Conservation (phyloP, 768 basidiomycete species). For the Trametes sanguinea region DNA sequence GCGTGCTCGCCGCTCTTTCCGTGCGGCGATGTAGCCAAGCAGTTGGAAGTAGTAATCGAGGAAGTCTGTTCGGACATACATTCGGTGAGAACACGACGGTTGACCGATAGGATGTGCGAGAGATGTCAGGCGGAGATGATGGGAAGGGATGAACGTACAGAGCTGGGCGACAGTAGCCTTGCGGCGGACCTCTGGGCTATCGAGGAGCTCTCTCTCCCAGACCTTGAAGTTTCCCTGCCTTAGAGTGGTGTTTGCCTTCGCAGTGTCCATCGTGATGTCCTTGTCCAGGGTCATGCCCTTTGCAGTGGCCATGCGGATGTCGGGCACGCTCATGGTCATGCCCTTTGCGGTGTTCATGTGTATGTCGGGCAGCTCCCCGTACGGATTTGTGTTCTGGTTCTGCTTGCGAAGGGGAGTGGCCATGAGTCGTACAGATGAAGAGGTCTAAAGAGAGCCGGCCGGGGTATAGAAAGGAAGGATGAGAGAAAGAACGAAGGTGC, state of each 20-base stretch:
- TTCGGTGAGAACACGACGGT: neutral
- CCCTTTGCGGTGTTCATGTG: constrained; percentile 83
- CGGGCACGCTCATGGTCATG: constrained; percentile 45
- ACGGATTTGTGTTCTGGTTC: constrained; percentile 14
- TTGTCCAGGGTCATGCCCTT: constrained; percentile 49
- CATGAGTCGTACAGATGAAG: neutral
- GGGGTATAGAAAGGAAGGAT: neutral
- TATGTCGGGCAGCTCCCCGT: constrained; percentile 59
- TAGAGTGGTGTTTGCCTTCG: constrained; percentile 54
- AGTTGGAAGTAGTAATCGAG: constrained; percentile 98
- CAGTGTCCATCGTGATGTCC: constrained; percentile 74
- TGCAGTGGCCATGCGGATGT: constrained; percentile 67
- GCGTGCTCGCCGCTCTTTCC: constrained; percentile 79
- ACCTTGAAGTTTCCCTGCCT: constrained; percentile 58
- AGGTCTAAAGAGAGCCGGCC: neutral
- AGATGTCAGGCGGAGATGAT: neutral
- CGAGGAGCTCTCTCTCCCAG: constrained; percentile 86
- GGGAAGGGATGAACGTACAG: constrained; percentile 55
- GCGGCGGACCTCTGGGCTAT: constrained; percentile 85
- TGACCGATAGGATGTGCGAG: no score
- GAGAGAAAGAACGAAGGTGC: neutral
- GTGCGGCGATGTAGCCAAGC: constrained; percentile 82
- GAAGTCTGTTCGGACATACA: constrained; percentile 61
- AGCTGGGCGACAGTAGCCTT: constrained; percentile 98
- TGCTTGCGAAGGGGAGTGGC: constrained; percentile 5